Base-by-base conservation (phyloP, 805 yeast genomes). In the Torulaspora microellipsoides region DNA sequence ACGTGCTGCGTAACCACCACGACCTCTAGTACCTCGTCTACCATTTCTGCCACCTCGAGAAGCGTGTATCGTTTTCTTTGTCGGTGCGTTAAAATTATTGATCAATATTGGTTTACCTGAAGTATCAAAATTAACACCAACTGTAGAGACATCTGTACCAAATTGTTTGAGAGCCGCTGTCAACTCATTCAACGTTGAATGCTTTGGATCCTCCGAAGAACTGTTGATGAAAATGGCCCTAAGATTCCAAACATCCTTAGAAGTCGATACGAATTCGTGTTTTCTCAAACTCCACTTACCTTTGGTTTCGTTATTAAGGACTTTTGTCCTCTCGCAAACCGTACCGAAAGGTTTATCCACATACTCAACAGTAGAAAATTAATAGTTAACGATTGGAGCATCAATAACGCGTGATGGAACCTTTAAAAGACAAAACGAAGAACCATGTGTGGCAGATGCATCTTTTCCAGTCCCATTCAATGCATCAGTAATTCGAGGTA, bases 381-480 rank as follows among this genome's bases (percentile, higher is more conserved):
- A 46, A 37, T 42, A 53, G 36, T 49, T 49, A 38, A 55, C 51
- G 15, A 47, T 45, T 27, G 59, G 59, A n/a, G 59, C 50, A 34
- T 55, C 57, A 32, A 55, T 51, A 36, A 55, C 48, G 35, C 57
- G 51, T 27, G 57, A 53, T 40, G 59, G 57, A 23, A 55, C 57
- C 20, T 34, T 53, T 35, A 55, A 38, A 45, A 55, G 53, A 23
- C 36, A 34, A 34, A 40, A 46, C 15, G 15, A 13, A 11, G 52
- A 30, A 32, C 36, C 40, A 28, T 42, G 45, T 13, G 45, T 45
- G 35, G 49, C 48, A 12, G 32, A n/a, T 15, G 31, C 31, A 30
- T 44, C 46, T 4, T 42, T 43, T 12, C 32, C 23, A 11, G 38
- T 35, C 12, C 30, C 13, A 13, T 40, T 40, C 40, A 55, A 45